phyloP scores from a whole-genome alignment of 1,284 basidiomycete genomes.

The Cutaneotrichosporon mucoides region DNA sequence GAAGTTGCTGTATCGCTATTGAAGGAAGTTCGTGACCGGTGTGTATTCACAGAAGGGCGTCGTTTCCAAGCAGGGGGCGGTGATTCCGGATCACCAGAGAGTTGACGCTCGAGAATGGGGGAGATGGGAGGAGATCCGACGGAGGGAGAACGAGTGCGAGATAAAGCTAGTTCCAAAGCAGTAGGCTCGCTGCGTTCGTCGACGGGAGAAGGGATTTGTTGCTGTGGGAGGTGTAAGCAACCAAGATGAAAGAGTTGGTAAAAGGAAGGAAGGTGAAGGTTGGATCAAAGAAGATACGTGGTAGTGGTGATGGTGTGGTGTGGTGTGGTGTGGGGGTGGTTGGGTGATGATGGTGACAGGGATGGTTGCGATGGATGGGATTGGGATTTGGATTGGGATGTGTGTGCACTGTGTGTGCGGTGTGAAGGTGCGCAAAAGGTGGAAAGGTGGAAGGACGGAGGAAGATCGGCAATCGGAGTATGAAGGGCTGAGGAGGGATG shows the following conservation, averaged over 20 bases:
- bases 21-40: not conserved
- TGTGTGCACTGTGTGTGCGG: no score
- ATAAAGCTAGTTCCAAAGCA: slow-evolving; percentile 10
- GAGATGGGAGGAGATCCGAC: slow-evolving; percentile 9
- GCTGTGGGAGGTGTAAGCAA: slow-evolving; percentile 13
- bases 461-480: no score
- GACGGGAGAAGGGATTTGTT: slow-evolving; percentile 14
- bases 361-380: no score
- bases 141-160: slow-evolving; percentile 16
- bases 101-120: slow-evolving; percentile 23
- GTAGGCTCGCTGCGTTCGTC: slow-evolving; percentile 11
- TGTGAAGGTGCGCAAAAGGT: not conserved
- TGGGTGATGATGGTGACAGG: not conserved
- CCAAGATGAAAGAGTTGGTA: not conserved
- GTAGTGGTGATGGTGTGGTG: not conserved
- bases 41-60: slow-evolving; percentile 15
- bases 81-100: slow-evolving; percentile 40
- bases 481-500: no score
- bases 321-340: not conserved
- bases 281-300: no score
- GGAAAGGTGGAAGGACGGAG: no score
- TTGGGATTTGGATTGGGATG: no score
- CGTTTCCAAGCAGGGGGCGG: slow-evolving; percentile 46
- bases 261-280: not conserved
- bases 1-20: not conserved